Percentiles rank a stretch among this genome's conserved stretches.
Conservation (phyloP, 2,329 filamentous ascomycete genomes). For the Cytospora paraplurivora region DNA sequence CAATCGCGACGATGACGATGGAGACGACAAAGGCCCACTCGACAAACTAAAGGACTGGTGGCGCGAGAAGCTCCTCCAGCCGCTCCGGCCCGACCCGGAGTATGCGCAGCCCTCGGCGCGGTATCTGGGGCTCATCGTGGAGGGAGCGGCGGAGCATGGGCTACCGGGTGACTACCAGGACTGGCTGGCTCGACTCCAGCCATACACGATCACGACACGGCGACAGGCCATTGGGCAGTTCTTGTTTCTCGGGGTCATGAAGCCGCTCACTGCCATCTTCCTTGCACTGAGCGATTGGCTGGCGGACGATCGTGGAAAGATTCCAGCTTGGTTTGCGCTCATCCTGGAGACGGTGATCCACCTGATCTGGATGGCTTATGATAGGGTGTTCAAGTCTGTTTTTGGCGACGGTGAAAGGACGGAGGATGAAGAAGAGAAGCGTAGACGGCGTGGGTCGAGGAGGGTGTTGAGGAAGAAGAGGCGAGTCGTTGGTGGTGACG, state of each 20-base stretch:
- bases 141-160: slow-evolving; percentile 78
- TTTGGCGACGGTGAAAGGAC: slow-evolving; percentile 89
- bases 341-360: slow-evolving; percentile 56
- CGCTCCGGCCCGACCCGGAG: slow-evolving; percentile 62
- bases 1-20: slow-evolving; percentile 6
- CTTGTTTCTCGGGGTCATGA: slow-evolving; percentile 59
- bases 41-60: slow-evolving; percentile 45
- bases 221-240: slow-evolving; percentile 67
- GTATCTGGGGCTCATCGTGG: slow-evolving; percentile 78
- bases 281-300: slow-evolving; percentile 54
- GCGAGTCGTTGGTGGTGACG: slow-evolving; percentile 8
- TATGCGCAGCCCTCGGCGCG: slow-evolving; percentile 83
- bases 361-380: slow-evolving; percentile 49
- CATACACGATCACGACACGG: slow-evolving; percentile 69
- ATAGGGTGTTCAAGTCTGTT: slow-evolving; percentile 52
- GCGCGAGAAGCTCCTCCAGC: slow-evolving; percentile 47
- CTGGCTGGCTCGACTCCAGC: slow-evolving; percentile 69
- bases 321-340: slow-evolving; percentile 67
- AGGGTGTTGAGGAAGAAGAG: slow-evolving; percentile 19
- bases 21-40: slow-evolving; percentile 27
- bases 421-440: slow-evolving; percentile 32
- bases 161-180: slow-evolving; percentile 76
- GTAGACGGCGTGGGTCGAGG: slow-evolving; percentile 18
- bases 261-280: slow-evolving; percentile 59
- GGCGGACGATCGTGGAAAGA: slow-evolving; percentile 65